Base-by-base conservation (phyloP, 2,329 filamentous ascomycete genomes). In the Fusarium sp. region DNA sequence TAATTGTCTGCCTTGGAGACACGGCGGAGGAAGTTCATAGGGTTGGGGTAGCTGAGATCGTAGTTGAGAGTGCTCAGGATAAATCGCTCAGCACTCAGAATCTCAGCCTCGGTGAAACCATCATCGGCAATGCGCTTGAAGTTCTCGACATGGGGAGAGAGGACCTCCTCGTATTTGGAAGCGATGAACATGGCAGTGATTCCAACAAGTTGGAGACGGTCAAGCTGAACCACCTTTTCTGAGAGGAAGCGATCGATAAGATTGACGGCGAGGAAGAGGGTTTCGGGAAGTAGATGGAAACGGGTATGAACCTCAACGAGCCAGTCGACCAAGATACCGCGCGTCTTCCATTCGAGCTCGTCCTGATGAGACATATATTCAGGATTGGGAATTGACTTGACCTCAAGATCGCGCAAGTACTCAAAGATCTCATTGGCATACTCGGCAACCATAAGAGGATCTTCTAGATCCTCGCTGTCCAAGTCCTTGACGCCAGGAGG, bases 1-100 rank as follows among this genome's bases (percentile, higher is more conserved):
- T 99, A 99, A 86, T 97, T 96, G 85, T 99, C 97, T 79, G 96
- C 97, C 87, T 99, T 99, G 70, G 95, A 98, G 83, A 99, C 97
- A 76, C 97, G 93, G 73, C 96, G 94, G 69, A 99, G 90, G 86
- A 99, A 99, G 88, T 99, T 99, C 96, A 99, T 99, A 27, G 96
- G 96, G 84, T 99, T 99, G 63, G 96, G 96, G 80, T 98, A 99
- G 86, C 95, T 98, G 73, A 99, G 90, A 81, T 99, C 95, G 82
- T 98, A 99, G 85, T 98, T 92, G 69, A 99, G 89, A 10, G 94
- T 94, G 74, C 90, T 90, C 58, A 99, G 91, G 74, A 99, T 92
- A 81, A 97, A 97, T 75, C 96, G 93, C 84, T 99, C 96, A n/a
- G 96, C 96, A 79, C 94, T 95, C 42, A 99, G 88, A 75, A 99